Evolutionary conservation across 805 yeast genomes (phyloP).

Genomic region (Sugiyamaella boreocaroliniensis): DNA sequence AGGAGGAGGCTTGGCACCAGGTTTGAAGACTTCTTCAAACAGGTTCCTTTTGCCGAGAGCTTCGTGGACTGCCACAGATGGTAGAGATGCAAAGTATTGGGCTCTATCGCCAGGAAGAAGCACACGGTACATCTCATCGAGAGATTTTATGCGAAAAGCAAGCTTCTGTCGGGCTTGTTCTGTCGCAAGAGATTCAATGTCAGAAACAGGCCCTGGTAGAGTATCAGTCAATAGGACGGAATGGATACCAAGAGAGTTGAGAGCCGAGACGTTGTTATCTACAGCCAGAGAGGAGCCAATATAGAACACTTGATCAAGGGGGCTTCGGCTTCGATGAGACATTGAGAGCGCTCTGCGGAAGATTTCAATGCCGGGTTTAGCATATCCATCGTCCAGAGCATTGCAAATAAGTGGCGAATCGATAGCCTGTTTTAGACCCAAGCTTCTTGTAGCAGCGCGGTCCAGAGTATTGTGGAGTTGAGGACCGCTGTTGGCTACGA

Average conservation of each 20-base stretch:
- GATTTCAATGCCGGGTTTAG: constrained; percentile 25
- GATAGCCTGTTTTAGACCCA: background rate
- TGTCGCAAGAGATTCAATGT: constrained; percentile 2
- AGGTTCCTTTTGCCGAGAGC: background rate
- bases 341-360: constrained; percentile 19
- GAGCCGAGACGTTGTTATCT: constrained; percentile 4
- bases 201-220: constrained; percentile 8
- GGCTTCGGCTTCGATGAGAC: constrained; percentile 12
- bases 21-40: background rate
- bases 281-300: constrained; percentile 19
- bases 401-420: constrained; percentile 6
- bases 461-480: constrained; percentile 11
- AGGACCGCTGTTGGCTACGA: constrained; percentile 25
- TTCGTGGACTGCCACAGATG: background rate
- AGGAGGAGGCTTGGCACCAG: background rate
- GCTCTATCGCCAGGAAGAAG: constrained; percentile 1
- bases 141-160: background rate
- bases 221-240: constrained; percentile 9
- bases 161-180: background rate
- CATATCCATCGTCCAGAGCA: constrained; percentile 14
- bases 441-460: background rate
- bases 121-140: background rate
- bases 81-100: background rate
- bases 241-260: constrained; percentile 1
- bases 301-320: constrained; percentile 16